A percentile compares a stretch with the other conserved stretches of the same genome.
Conservation (phyloP, 192 early-diverging fungal species). For the Backusella australiensis region DNA sequence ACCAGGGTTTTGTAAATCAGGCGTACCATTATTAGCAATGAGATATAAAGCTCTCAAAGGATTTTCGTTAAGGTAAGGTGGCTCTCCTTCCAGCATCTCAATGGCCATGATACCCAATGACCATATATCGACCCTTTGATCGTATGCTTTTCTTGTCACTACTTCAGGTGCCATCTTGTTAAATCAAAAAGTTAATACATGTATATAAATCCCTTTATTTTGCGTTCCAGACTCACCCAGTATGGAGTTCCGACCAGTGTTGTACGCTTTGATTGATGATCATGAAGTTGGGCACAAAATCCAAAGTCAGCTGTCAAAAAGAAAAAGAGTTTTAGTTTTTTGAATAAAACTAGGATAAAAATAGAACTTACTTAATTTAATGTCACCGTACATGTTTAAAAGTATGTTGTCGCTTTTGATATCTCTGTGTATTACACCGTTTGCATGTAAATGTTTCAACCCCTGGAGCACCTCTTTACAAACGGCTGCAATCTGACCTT, state of each 20-base stretch:
- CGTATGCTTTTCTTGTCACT: conserved; percentile 88
- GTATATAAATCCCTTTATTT: neutral
- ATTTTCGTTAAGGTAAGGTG: conserved; percentile 94
- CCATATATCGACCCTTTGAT: conserved; percentile 94
- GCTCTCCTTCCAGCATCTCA: conserved; percentile 97
- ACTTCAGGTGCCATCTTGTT: conserved; percentile 94
- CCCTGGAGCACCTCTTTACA: conserved; percentile 77
- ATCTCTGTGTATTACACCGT: conserved; percentile 82
- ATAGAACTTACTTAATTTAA: conserved; percentile 63
- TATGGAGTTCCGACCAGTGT: conserved; percentile 91
- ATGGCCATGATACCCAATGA: conserved; percentile 97
- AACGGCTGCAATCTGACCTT: conserved; percentile 84
- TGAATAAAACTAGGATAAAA: neutral
- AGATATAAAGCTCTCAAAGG: conserved; percentile 88
- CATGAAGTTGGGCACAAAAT: conserved; percentile 78
- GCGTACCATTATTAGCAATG: conserved; percentile 96
- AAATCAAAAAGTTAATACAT: neutral
- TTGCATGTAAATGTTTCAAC: conserved; percentile 72
- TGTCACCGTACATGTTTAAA: conserved; percentile 60
- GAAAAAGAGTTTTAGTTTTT: neutral
- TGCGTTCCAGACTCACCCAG: conserved; percentile 47
- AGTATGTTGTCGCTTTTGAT: conserved; percentile 88
- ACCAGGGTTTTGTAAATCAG: conserved; percentile 86
- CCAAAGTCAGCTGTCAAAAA: conserved; percentile 76
- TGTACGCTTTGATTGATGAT: conserved; percentile 70